A percentile compares a stretch with the other conserved stretches of the same genome.
These are phyloP conservation scores for Tetrapyrgos nigripes DNA, from an alignment of 1,284 basidiomycete genomes.

Conservation along the genomic window DNA sequence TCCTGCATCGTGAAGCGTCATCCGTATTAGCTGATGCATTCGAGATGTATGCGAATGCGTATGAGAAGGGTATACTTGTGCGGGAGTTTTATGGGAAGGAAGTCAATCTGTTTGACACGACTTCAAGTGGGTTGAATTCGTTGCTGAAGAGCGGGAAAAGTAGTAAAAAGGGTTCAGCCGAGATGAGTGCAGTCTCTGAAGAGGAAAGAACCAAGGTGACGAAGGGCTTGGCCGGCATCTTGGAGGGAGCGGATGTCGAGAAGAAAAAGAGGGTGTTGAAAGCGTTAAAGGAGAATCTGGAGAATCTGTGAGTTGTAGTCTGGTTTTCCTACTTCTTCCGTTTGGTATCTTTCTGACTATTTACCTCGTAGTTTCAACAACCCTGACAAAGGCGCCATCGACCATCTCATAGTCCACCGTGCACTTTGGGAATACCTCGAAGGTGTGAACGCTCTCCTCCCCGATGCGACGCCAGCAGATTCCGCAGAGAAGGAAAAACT, in stretches of 20 bases:
- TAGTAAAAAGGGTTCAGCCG: constrained; percentile 71
- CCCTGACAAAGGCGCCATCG: constrained; percentile 85
- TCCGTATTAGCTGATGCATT: constrained; percentile 86
- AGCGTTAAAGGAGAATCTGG: constrained; percentile 75
- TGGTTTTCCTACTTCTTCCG: not conserved
- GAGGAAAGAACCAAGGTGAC: constrained; percentile 68
- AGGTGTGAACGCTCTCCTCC: constrained; percentile 47
- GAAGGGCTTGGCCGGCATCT: constrained; percentile 68
- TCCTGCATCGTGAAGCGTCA: constrained; percentile 85
- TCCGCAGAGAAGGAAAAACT: constrained; percentile 68
- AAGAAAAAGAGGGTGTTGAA: constrained; percentile 69
- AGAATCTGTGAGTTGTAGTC: constrained; percentile 67
- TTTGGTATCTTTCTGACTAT: not conserved
- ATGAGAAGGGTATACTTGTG: constrained; percentile 79
- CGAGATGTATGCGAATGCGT: constrained; percentile 84
- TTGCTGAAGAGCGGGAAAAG: constrained; percentile 67
- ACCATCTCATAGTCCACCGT: constrained; percentile 86
- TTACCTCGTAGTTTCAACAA: constrained; percentile 75
- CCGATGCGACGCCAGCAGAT: too few species aligned
- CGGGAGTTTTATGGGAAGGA: constrained; percentile 92
- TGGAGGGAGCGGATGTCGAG: constrained; percentile 70
- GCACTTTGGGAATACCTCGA: constrained; percentile 79
- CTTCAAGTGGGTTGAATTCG: constrained; percentile 52
- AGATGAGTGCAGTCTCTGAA: constrained; percentile 58
- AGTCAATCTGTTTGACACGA: constrained; percentile 71